Evolutionary conservation across 2,329 filamentous ascomycete genomes (phyloP).

Genomic region (Colletotrichum melonis): DNA sequence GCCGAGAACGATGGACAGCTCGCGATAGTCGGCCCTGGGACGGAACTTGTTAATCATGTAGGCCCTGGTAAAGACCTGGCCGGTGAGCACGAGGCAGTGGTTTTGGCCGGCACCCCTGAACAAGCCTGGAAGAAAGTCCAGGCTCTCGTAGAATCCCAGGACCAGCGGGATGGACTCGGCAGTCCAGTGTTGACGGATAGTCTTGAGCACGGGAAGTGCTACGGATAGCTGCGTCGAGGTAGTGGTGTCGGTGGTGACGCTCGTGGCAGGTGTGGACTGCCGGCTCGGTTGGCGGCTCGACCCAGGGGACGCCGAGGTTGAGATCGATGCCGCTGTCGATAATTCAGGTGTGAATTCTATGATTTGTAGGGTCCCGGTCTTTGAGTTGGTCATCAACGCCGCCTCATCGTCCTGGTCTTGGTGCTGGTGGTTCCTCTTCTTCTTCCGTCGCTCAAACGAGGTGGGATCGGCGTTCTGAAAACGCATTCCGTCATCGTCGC

Average conservation of each 20-base stretch:
- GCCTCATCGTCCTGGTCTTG: not conserved
- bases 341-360: not conserved
- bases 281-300: slow-evolving; percentile 1
- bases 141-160: slow-evolving; percentile 49
- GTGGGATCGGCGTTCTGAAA: slow-evolving; percentile 49
- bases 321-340: not conserved
- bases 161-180: slow-evolving; percentile 52
- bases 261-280: not conserved
- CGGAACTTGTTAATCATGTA: slow-evolving; percentile 51
- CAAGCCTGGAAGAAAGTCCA: slow-evolving; percentile 47
- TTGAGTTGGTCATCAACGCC: not conserved
- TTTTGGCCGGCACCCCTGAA: slow-evolving; percentile 41
- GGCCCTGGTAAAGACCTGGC: slow-evolving; percentile 53
- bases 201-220: not conserved
- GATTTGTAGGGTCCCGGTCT: slow-evolving; percentile 5
- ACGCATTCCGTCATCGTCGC: slow-evolving; percentile 52
- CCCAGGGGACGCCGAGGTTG: not conserved
- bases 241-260: not conserved
- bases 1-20: slow-evolving; percentile 49
- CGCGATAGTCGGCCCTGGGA: slow-evolving; percentile 44
- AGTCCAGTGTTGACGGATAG: slow-evolving; percentile 51
- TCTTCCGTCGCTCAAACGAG: slow-evolving; percentile 40
- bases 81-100: slow-evolving; percentile 52
- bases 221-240: not conserved
- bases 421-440: slow-evolving; percentile 42